A percentile compares a stretch with the other conserved stretches of the same genome.
Conservation (phyloP, 768 basidiomycete genomes). For the Astraeus odoratus region DNA sequence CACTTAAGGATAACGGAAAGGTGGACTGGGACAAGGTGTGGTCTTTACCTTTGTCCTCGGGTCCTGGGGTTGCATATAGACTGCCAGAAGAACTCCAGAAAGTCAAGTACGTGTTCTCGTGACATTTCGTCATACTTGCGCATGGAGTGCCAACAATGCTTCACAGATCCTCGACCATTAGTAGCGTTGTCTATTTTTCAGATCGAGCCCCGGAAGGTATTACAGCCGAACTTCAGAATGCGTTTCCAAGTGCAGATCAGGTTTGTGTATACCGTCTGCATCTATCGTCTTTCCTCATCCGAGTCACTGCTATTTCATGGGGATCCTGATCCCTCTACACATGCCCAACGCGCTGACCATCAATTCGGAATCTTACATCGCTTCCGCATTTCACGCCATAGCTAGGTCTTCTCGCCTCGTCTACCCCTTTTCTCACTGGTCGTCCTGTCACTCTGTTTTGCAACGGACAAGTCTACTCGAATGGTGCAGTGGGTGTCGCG, state of each 20-base stretch:
- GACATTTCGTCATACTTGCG: background rate
- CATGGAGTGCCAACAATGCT: background rate
- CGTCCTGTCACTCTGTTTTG: conserved; percentile 63
- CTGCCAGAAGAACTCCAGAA: conserved; percentile 35
- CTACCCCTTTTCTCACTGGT: conserved; percentile 77
- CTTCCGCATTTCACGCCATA: conserved; percentile 20
- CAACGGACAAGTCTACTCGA: conserved; percentile 45
- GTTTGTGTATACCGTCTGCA: conserved; percentile 27
- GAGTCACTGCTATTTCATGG: background rate
- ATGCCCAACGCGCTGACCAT: background rate
- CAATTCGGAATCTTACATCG: background rate
- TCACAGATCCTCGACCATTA: conserved; percentile 12
- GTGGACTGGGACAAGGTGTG: conserved; percentile 50
- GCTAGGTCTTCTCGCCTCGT: conserved; percentile 63
- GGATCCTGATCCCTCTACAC: background rate
- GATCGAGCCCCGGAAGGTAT: conserved; percentile 56
- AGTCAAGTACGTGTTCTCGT: conserved; percentile 19
- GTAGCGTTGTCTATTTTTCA: conserved; percentile 44
- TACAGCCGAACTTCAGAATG: conserved; percentile 31
- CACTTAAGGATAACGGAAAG: conserved; percentile 3
- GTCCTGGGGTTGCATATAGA: background rate
- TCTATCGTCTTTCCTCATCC: background rate
- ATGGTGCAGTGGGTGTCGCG: conserved; percentile 68
- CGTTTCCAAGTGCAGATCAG: conserved; percentile 42
- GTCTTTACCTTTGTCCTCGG: conserved; percentile 14